Evolutionary conservation across 768 basidiomycete genomes (phyloP).

Genomic region (Kwoniella dejecticola): DNA sequence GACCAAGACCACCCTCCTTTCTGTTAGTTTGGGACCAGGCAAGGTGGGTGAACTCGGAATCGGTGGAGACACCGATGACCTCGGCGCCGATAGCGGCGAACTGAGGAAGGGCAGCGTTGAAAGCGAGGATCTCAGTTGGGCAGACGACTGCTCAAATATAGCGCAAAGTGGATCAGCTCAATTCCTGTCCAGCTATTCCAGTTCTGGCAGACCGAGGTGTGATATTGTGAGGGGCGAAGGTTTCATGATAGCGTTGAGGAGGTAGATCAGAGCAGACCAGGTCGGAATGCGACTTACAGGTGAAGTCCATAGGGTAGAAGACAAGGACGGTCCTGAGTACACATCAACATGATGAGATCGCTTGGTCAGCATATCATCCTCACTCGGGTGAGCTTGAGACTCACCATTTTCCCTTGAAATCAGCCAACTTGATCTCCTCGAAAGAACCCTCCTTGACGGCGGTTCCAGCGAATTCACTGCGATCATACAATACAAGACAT

Average conservation of each 20-base stretch:
- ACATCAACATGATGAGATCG: slow-evolving; percentile 10
- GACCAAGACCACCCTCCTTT: slow-evolving; percentile 85
- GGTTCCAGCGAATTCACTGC: slow-evolving; percentile 55
- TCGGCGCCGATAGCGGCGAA: slow-evolving; percentile 73
- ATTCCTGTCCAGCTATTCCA: neutral
- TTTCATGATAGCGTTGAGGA: too few relatives aligned
- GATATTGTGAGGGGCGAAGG: too few relatives aligned
- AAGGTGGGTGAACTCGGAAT: slow-evolving; percentile 75
- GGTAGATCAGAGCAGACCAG: neutral
- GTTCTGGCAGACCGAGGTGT: too few relatives aligned
- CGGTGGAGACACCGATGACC: slow-evolving; percentile 85
- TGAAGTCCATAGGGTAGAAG: slow-evolving; percentile 85
- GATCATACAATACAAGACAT: neutral
- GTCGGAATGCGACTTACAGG: slow-evolving; percentile 1
- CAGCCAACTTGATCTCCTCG: slow-evolving; percentile 71
- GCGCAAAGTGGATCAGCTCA: neutral
- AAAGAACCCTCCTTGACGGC: slow-evolving; percentile 77
- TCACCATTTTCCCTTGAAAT: slow-evolving; percentile 81
- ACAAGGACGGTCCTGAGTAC: slow-evolving; percentile 78
- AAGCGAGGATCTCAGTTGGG: slow-evolving; percentile 94
- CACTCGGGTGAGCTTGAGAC: slow-evolving; percentile 2
- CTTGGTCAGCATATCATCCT: too few relatives aligned
- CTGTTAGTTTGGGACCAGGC: slow-evolving; percentile 82
- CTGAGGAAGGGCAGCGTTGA: slow-evolving; percentile 78
- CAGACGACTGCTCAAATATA: slow-evolving; percentile 58